Conservation (phyloP, 768 basidiomycete genomes). For the Dioszegia hungarica region DNA sequence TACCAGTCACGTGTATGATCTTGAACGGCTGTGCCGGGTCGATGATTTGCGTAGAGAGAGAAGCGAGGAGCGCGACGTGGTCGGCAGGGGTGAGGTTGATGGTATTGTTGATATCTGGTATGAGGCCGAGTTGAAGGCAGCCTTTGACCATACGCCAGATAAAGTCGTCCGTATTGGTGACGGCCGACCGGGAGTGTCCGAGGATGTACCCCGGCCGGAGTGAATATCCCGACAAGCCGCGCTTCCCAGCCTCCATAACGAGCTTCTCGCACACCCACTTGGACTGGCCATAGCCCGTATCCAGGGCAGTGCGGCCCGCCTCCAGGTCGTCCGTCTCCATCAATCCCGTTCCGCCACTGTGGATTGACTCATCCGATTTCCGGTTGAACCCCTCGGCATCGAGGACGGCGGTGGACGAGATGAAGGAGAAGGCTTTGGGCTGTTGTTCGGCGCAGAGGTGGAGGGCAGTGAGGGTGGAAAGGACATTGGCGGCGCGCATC, state of each 20-base stretch:
- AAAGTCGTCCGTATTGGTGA: slow-evolving; percentile 98
- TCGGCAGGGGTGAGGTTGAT: slow-evolving; percentile 98
- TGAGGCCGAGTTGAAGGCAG: slow-evolving; percentile 92
- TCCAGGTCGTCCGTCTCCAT: slow-evolving; percentile 85
- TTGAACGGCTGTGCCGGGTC: slow-evolving; percentile 51
- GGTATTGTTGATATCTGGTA: slow-evolving; percentile 96
- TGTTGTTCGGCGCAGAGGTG: slow-evolving; percentile 61
- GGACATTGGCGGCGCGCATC: slow-evolving; percentile 84
- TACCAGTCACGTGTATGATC: slow-evolving; percentile 69
- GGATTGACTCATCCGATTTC: slow-evolving; percentile 66
- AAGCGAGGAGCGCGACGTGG: slow-evolving; percentile 79
- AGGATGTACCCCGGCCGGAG: slow-evolving; percentile 94
- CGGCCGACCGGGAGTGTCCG: slow-evolving; percentile 81
- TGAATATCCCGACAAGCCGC: slow-evolving; percentile 79
- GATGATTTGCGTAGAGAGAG: slow-evolving; percentile 60
- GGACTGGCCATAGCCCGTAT: slow-evolving; percentile 91
- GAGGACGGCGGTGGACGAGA: slow-evolving; percentile 81
- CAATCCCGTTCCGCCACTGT: slow-evolving; percentile 59
- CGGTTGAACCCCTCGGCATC: slow-evolving; percentile 87
- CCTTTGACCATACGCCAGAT: slow-evolving; percentile 97
- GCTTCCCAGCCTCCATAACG: slow-evolving; percentile 79
- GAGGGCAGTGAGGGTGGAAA: slow-evolving; percentile 78
- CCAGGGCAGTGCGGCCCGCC: slow-evolving; percentile 66
- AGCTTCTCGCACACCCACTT: slow-evolving; percentile 99
- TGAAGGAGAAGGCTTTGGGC: slow-evolving; percentile 77